Evolutionary conservation across 306 rosid genomes (phyloP).

Genomic region (Sesbania bispinosa): DNA sequence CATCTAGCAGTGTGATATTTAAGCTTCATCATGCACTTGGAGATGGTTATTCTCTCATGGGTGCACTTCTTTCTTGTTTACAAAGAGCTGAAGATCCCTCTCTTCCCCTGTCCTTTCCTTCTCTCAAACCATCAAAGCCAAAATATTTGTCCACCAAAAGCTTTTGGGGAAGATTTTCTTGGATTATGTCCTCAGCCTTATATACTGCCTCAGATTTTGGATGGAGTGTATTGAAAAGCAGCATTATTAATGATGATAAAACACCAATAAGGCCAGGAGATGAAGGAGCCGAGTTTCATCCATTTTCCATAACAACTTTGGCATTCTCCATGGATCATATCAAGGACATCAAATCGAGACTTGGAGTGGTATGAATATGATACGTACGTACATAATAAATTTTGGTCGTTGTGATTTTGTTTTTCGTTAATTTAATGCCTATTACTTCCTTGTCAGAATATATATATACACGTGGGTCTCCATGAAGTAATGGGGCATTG

Average conservation of each 20-base stretch:
- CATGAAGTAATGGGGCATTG: no score
- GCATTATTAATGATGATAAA: constrained; percentile 40
- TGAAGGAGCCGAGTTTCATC: constrained; percentile 31
- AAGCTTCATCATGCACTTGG: constrained; percentile 66
- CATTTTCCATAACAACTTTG: constrained; percentile 33
- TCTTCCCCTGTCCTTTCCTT: constrained; percentile 57
- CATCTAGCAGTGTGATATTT: constrained; percentile 36
- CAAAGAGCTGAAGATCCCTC: constrained; percentile 48
- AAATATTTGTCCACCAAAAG: neutral
- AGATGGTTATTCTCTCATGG: constrained; percentile 66
- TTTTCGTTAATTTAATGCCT: no score
- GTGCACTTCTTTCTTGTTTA: constrained; percentile 56
- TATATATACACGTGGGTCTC: no score
- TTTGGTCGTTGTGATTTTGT: no score
- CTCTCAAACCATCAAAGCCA: constrained; percentile 7
- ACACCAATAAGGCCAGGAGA: constrained; percentile 50
- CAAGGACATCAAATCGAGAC: constrained; percentile 49
- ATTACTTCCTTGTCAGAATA: no score
- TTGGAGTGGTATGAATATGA: constrained; percentile 63
- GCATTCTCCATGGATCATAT: constrained; percentile 44
- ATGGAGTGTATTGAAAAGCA: constrained; percentile 41
- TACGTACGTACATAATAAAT: neutral
- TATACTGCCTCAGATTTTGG: constrained; percentile 42
- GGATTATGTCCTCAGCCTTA: constrained; percentile 19
- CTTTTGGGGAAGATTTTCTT: neutral